These are phyloP conservation scores for Penstemon eatonii DNA, from an alignment of 257 asterid genomes.

Conservation along the genomic window DNA sequence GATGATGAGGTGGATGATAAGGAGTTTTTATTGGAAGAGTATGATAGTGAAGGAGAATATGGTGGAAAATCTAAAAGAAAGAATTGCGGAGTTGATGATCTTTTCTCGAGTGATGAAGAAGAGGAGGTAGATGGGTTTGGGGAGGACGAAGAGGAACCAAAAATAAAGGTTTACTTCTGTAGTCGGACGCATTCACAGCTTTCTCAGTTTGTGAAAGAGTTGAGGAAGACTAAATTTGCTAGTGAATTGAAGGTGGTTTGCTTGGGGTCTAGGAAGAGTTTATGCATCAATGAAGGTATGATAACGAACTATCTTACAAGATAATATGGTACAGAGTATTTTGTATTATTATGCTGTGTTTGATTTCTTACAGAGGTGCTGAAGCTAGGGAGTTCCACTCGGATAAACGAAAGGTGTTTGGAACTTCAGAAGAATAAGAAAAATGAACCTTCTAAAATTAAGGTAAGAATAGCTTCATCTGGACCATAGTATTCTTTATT, in stretches of 20 bases:
- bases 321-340: constrained; percentile 13
- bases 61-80: constrained; percentile 58
- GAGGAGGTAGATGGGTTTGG: constrained; percentile 44
- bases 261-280: constrained; percentile 91
- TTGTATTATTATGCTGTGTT: constrained; percentile 9
- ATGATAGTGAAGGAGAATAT: constrained; percentile 68
- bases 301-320: constrained; percentile 9
- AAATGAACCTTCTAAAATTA: constrained; percentile 54
- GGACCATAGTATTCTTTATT: constrained; percentile 2
- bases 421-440: constrained; percentile 86
- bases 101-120: constrained; percentile 72
- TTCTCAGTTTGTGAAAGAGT: constrained; percentile 91
- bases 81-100: constrained; percentile 44
- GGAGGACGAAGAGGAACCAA: constrained; percentile 55
- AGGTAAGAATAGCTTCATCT: constrained; percentile 45
- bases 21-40: constrained; percentile 83
- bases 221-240: constrained; percentile 77
- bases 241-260: constrained; percentile 72
- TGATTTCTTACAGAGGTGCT: constrained; percentile 58
- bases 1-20: constrained; percentile 52
- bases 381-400: constrained; percentile 65
- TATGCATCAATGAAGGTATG: constrained; percentile 91
- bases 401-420: constrained; percentile 85
- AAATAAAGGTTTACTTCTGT: constrained; percentile 73
- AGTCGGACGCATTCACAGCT: constrained; percentile 99